Percentiles rank a stretch among this genome's conserved stretches.
phyloP scores from a whole-genome alignment of 2,329 filamentous ascomycete species.

The Calycina herbarum region DNA sequence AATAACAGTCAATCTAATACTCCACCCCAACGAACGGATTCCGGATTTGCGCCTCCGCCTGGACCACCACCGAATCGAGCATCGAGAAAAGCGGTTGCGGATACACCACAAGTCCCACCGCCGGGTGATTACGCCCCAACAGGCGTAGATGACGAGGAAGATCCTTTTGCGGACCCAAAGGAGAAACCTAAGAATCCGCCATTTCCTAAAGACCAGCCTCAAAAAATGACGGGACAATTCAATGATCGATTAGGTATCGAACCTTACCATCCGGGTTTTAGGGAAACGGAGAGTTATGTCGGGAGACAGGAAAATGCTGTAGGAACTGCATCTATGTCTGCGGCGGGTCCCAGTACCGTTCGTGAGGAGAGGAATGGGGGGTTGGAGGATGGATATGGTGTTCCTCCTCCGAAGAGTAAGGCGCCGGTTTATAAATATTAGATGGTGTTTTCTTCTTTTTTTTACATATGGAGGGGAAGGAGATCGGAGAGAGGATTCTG shows the following conservation, averaged over 20 bases:
- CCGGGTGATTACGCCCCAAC: slow-evolving; percentile 33
- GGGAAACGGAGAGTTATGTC: slow-evolving; percentile 31
- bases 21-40: slow-evolving; percentile 27
- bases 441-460: neutral
- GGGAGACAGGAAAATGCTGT: slow-evolving; percentile 32
- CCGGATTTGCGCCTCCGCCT: slow-evolving; percentile 26
- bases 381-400: neutral
- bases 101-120: slow-evolving; percentile 31
- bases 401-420: slow-evolving; percentile 2
- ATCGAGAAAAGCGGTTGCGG: slow-evolving; percentile 12
- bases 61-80: slow-evolving; percentile 10
- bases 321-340: slow-evolving; percentile 32
- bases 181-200: slow-evolving; percentile 20
- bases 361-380: neutral
- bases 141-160: slow-evolving; percentile 28
- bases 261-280: slow-evolving; percentile 39
- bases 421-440: slow-evolving; percentile 6
- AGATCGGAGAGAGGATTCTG: neutral
- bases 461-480: neutral
- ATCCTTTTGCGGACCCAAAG: slow-evolving; percentile 35
- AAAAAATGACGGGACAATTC: slow-evolving; percentile 30
- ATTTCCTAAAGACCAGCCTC: slow-evolving; percentile 30
- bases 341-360: neutral
- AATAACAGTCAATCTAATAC: slow-evolving; percentile 33
- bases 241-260: slow-evolving; percentile 35